Base-by-base conservation (phyloP, 371 early-diverging fungal species). In the Coemansia linderi region DNA sequence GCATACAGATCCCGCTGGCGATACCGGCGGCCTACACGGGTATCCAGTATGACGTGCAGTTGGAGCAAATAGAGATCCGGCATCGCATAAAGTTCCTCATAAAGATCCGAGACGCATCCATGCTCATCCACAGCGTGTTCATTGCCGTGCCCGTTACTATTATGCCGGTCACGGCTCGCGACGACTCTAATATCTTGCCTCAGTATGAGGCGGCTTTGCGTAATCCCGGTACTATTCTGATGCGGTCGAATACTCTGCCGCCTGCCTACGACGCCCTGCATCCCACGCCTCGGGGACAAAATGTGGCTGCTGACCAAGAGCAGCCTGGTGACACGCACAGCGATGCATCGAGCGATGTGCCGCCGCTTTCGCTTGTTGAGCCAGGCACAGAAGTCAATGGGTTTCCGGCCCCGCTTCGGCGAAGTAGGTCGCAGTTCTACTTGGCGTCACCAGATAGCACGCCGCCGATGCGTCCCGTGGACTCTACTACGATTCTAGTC, bases 51-150 rank as follows among this genome's bases (percentile, higher is more conserved):
- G 77, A 76, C 24, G 73, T 70, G 0, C 17, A 59, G 31, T 73
- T 73, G 1, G 77, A 80, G 8, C 57, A 76, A 1, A 73, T 80
- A 7, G 80, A 80, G 59, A 65, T 76, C 22, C 67, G 73, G 2
- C 80, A 80, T 54, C 73, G 77, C 36, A 68, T 80, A 40, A 80
- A 80, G 68, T 69, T 80, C 15, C 59, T 80, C 19, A 69, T 80
- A 50, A 75, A 76, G 61, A 27, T 80, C 29, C 72, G 70, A 15
- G 80, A 80, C 63, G 6, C 62, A 5, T 39, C 46, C 4, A 61
- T 60, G 62, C 43, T 70, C 3, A 48, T 76, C 17, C 80, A 80
- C 61, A 69, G 68, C 38, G 67, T 80, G 22, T 80, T 72, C 39
- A 73, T 80, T 17, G 80, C 77, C 6, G 80, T 77, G 17, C 80